Evolutionary conservation across 306 rosid genomes (phyloP), one percentile per base, ranked within the genome.

Genomic region (Canavalia ensiformis): DNA sequence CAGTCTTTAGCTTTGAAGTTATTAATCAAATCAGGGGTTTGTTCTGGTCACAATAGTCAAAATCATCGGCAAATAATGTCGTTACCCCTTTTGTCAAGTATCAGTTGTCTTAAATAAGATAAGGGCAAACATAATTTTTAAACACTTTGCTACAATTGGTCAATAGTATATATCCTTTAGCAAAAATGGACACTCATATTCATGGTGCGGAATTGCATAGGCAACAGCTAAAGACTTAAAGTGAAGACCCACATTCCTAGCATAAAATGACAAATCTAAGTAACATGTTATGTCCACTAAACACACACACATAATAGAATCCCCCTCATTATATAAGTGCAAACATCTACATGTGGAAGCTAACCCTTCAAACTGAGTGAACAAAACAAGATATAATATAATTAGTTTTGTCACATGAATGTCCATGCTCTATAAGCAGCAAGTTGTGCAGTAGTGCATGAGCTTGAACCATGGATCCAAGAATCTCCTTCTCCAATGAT

Each of bases 401-500:
- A 44, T 66, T 37, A 70, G 72, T 13, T 75, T 75, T 76, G 68
- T 57, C 74, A 66, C 83, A 83, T 77, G 68, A 62, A 83, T 44
- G 82, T 81, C 74, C 81, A 81, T 52, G 74, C 83, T 82, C 72
- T 66, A 82, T 58, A 68, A 83, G 85, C 87, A 89, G 58, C 68
- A 88, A 88, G 37, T 25, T 55, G 31, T 56, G 3, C 52, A 55
- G 80, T 51, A 55, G 80, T 51, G 51, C 55, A 52, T 28, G 44
- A 68, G 6, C 59, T 78, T 66, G 79, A 60, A 66, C 86, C 47
- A 92, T 92, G 94, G 96, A 93, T 78, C 99, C 99, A n/a, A 93
- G 99, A 76, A 90, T 95, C 70, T 95, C 99, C 77, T 95, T 95
- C 90, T 95, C 99, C 79, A 87, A 83, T 88, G 99, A 95, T 73